Percentiles rank a stretch among this genome's conserved stretches.
These are phyloP conservation scores for Erythrophleum fordii DNA, from an alignment of 306 rosid species.

Conservation along the genomic window DNA sequence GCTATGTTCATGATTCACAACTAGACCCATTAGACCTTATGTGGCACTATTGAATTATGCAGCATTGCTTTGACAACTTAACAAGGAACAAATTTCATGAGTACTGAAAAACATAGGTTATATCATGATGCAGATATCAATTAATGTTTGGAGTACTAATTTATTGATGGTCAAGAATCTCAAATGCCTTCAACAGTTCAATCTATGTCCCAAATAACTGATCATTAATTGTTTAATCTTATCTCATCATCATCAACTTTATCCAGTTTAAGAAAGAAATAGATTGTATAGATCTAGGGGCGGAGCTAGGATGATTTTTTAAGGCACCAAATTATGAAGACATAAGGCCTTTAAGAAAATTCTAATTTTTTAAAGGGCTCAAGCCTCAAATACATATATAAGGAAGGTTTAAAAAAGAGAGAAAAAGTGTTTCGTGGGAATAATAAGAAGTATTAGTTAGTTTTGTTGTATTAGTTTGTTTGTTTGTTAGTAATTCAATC, in stretches of 20 bases:
- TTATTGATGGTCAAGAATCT: constrained; percentile 15
- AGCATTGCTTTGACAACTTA: background rate
- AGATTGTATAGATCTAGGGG: background rate
- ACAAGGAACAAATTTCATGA: background rate
- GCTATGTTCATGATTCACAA: constrained; percentile 9
- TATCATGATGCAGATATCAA: background rate
- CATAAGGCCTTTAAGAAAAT: no score
- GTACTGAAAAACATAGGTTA: background rate
- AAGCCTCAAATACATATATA: no score
- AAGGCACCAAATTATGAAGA: background rate
- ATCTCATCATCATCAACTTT: background rate
- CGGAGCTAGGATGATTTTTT: background rate
- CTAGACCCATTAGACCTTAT: background rate
- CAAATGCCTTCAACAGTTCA: constrained; percentile 7
- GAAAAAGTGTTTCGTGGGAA: no score
- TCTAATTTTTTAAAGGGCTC: no score
- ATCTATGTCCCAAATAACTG: background rate
- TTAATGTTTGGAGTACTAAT: background rate
- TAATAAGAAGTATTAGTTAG: no score
- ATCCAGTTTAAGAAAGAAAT: no score
- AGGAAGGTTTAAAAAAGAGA: no score
- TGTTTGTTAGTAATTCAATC: no score
- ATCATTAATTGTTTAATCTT: background rate
- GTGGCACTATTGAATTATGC: background rate
- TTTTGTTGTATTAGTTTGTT: no score